Evolutionary conservation across 768 basidiomycete genomes (phyloP), one percentile per base, ranked within the genome.

Genomic region (Pleurotus platypus): DNA sequence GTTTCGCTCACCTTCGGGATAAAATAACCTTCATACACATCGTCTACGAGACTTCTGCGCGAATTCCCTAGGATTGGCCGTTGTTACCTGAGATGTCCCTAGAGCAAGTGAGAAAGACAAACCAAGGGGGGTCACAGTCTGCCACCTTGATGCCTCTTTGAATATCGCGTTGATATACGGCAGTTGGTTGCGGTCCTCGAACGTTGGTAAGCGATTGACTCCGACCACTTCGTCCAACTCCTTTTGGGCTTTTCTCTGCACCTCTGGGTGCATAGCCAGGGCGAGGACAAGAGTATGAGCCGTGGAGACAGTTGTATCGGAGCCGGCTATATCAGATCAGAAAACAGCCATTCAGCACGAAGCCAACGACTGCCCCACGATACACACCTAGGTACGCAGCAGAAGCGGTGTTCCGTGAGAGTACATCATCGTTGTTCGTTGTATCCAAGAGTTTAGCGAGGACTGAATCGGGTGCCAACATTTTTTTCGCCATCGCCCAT

Each of bases 1-100:
- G n/a, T 45, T 7, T 22, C 5, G 20, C 42, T 16, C 20, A 22
- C 42, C 42, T 37, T 67, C 0, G 74, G 75, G 35, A 77, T 71
- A 54, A 60, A 43, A 47, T 72, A 72, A 0, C 72, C 74, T n/a
- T 63, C 57, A 57, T 75, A 77, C 5, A 64, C 57, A 57, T 75
- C 71, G 12, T 75, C 73, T 5, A 63, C 63, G 6, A 47, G 55
- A 7, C 63, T 58, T 9, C 61, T 54, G 58, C 71, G 75, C 5
- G 71, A 68, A 11, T 70, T n/a, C 9, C 61, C 75, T 74, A 9
- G 30, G 30, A 57, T 13, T 9, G 24, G 11, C 30, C 9, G 30
- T 35, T 35, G 11, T 9, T 49, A 49, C 15, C 6, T 7, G 12
- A 24, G 16, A 24, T 18, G 5, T 9, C 15, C 48, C 16, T 12